Base-by-base conservation (phyloP, 192 early-diverging fungal species). In the Coemansia sp. region DNA sequence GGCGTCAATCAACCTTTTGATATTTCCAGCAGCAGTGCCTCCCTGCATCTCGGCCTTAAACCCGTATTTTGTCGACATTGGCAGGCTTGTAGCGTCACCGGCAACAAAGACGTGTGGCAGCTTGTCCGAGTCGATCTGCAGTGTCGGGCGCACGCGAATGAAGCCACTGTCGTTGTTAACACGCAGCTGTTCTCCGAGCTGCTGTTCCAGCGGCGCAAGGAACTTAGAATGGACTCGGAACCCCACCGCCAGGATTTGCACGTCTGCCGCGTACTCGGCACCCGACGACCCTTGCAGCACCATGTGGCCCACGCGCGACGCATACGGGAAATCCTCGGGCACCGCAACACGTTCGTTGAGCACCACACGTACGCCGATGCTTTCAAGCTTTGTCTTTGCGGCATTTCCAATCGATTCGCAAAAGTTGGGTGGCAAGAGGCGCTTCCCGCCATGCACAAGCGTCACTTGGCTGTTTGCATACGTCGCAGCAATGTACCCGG, bases 91-190 rank as follows among this genome's bases (percentile, higher is more conserved):
- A 37, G 69, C 83, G 35, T 88, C 87, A 29, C 87, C 87, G 1
- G 85, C 56, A 1, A 84, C 82, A 65, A 86, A 88, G 26, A 88
- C 84, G 39, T 88, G 70, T 15, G 77, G 72, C 56, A 86, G 75
- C 28, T 39, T 35, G 13, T 65, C 60, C 1, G 71, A 58, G 18
- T 72, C 64, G 16, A 88, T 31, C 69, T 88, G 87, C 15, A 86
- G 63, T 13, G 87, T 88, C 7, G 76, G 76, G 9, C 64, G 59
- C 45, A 88, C 84, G 26, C 80, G 81, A 61, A 88, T 74, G 43
- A 68, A 68, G 4, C 67, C 61, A 1, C 46, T 49, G 0, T 60
- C 49, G 0, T 49, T 26, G 3, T 71, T 59, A 13, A 71, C 59
- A 5, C 66, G 80, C 62, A 74, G 59, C 0, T 53, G 15, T 15